These are phyloP conservation scores for Podospora didyma DNA, from an alignment of 495 filamentous ascomycete species.

Conservation along the genomic window DNA sequence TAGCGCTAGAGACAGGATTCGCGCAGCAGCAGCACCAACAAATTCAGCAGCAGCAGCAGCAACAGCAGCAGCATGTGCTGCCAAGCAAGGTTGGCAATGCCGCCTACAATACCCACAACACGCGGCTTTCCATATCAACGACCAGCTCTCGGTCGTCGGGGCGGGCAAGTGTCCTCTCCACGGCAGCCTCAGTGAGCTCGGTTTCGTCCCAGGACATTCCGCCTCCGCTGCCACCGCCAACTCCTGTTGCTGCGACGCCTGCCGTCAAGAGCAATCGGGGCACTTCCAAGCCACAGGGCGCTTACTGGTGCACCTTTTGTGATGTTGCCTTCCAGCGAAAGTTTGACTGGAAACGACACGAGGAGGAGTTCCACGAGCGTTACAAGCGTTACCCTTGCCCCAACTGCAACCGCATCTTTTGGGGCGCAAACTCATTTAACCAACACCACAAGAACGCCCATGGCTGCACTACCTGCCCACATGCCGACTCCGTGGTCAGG, in stretches of 20 bases:
- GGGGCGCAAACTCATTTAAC: conserved; percentile 48
- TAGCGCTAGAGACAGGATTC: conserved; percentile 10
- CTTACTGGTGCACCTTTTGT: conserved; percentile 51
- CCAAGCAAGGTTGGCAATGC: conserved; percentile 7
- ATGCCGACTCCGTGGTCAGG: conserved; percentile 42
- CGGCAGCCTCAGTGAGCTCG: conserved; percentile 26
- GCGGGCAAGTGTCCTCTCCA: conserved; percentile 27
- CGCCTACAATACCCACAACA: conserved; percentile 18
- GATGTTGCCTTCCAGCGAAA: conserved; percentile 48
- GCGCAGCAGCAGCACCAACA: conserved; percentile 3
- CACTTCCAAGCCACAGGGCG: conserved; percentile 27
- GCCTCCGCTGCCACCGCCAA: conserved; percentile 12
- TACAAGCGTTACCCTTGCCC: conserved; percentile 48
- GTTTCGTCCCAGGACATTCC: conserved; percentile 22
- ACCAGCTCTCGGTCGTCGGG: conserved; percentile 34
- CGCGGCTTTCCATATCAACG: conserved; percentile 32
- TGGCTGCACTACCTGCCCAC: conserved; percentile 46
- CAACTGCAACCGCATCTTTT: conserved; percentile 46
- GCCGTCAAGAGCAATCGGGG: conserved; percentile 24
- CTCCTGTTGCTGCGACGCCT: background rate
- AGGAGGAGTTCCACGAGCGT: conserved; percentile 51
- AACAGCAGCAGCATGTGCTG: background rate
- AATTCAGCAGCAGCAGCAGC: conserved; percentile 11
- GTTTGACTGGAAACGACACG: conserved; percentile 51
- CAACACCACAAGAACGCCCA: conserved; percentile 50